Conservation (phyloP, 805 yeast genomes). For the Ogataea kodamae region DNA sequence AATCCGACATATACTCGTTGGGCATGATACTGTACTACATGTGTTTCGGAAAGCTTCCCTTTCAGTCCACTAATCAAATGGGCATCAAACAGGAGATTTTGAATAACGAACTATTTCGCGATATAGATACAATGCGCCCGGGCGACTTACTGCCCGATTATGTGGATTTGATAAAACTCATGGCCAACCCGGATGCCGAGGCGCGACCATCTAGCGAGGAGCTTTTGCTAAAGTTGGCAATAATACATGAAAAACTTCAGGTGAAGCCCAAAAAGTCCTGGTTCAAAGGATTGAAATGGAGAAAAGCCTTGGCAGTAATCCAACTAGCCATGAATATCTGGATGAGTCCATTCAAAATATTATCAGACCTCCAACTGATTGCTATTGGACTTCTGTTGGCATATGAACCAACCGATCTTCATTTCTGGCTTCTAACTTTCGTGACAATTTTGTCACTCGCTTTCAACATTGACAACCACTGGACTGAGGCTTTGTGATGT, state of each 20-base stretch:
- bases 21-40: constrained; percentile 80
- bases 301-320: background rate
- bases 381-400: constrained; percentile 5
- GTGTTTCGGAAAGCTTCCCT: constrained; percentile 72
- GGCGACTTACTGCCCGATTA: constrained; percentile 31
- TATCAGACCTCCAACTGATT: constrained; percentile 8
- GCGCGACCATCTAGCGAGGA: constrained; percentile 44
- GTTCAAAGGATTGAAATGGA: constrained; percentile 2
- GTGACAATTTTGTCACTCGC: constrained; percentile 1
- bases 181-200: constrained; percentile 32
- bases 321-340: constrained; percentile 5
- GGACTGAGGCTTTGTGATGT: constrained; percentile 10
- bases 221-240: constrained; percentile 31
- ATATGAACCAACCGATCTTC: background rate
- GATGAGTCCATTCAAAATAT: constrained; percentile 2
- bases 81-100: constrained; percentile 27
- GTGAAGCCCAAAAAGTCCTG: background rate
- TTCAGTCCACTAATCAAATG: constrained; percentile 29
- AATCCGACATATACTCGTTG: constrained; percentile 76
- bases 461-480: constrained; percentile 9
- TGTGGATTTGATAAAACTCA: constrained; percentile 25
- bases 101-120: constrained; percentile 20
- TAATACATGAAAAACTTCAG: constrained; percentile 8
- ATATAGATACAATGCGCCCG: constrained; percentile 18
- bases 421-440: constrained; percentile 1